Evolutionary conservation across 805 yeast genomes (phyloP), one percentile per base, ranked within the genome.

Genomic region (Wickerhamiella shivajii): DNA sequence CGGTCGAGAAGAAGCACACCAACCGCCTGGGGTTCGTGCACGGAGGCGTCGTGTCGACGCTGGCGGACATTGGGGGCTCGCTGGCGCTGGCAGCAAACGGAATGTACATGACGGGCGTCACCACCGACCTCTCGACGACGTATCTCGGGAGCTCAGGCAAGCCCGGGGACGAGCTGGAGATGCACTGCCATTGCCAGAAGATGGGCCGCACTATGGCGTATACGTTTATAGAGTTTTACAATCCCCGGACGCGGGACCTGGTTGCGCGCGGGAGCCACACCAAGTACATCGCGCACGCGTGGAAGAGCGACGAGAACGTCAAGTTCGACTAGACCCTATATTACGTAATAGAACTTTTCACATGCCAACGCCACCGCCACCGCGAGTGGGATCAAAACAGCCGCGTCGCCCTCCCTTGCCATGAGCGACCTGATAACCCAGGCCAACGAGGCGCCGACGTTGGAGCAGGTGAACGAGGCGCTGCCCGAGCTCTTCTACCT

Each of bases 401-500:
- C n/a, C 13, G 10, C 31, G 18, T 13, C 5, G 8, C 15, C 6
- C 7, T 6, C 15, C 21, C 19, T 16, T 20, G 21, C 6, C 29
- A 31, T 31, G 34, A 31, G 34, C 29, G 71, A 69, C 51, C 79
- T 44, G 32, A 46, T 46, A 30, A 41, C 48, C 11, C 50, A 46
- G 40, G 49, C 31, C 9, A 28, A 29, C 13, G 26, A 36, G 2
- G 39, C 39, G 10, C 21, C 31, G 12, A 26, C 21, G 19, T 36
- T 34, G 10, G 11, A 21, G 5, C 30, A 20, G n/a, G 18, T 25
- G 9, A 27, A 27, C 13, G 39, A 31, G n/a, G 34, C 29, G 19
- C 39, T 47, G 6, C 51, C 51, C 7, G 46, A 42, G 20, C 27
- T 30, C 11, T 39, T 87, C 36, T 74, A 71, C 49, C 63, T 87